These are phyloP conservation scores for Cryphonectria radicalis DNA, from an alignment of 2,329 filamentous ascomycete genomes.

Conservation along the genomic window DNA sequence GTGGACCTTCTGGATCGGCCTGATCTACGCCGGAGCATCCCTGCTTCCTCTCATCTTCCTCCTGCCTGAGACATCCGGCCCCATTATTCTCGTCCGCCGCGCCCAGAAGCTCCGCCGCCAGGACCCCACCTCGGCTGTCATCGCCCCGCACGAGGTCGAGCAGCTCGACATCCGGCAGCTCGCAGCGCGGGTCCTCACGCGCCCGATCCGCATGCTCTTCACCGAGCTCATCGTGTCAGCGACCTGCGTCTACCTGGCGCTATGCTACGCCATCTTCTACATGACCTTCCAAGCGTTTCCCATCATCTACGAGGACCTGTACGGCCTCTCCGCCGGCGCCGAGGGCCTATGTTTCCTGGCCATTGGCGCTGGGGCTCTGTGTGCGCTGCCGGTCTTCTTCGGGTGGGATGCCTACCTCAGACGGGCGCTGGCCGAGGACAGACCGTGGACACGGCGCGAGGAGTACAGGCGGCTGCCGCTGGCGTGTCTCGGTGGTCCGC, in stretches of 20 bases:
- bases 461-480: slow-evolving; percentile 73
- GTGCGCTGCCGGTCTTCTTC: slow-evolving; percentile 66
- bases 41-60: slow-evolving; percentile 64
- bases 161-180: slow-evolving; percentile 61
- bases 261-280: slow-evolving; percentile 69
- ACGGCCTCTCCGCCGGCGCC: slow-evolving; percentile 65
- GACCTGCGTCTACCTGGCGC: slow-evolving; percentile 70
- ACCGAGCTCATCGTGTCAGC: slow-evolving; percentile 76
- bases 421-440: slow-evolving; percentile 52
- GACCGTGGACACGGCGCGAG: slow-evolving; percentile 63
- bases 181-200: slow-evolving; percentile 69
- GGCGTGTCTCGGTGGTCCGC: slow-evolving; percentile 70
- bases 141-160: slow-evolving; percentile 68
- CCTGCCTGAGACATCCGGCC: slow-evolving; percentile 67
- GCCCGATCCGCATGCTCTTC: slow-evolving; percentile 73
- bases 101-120: slow-evolving; percentile 61
- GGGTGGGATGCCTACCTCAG: slow-evolving; percentile 65
- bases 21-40: slow-evolving; percentile 69
- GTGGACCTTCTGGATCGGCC: slow-evolving; percentile 72
- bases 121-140: slow-evolving; percentile 54
- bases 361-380: slow-evolving; percentile 65
- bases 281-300: slow-evolving; percentile 80
- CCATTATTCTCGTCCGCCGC: slow-evolving; percentile 59
- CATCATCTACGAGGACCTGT: slow-evolving; percentile 67
- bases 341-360: slow-evolving; percentile 72